phyloP scores from a whole-genome alignment of 768 basidiomycete genomes.

The Suillus subluteus region DNA sequence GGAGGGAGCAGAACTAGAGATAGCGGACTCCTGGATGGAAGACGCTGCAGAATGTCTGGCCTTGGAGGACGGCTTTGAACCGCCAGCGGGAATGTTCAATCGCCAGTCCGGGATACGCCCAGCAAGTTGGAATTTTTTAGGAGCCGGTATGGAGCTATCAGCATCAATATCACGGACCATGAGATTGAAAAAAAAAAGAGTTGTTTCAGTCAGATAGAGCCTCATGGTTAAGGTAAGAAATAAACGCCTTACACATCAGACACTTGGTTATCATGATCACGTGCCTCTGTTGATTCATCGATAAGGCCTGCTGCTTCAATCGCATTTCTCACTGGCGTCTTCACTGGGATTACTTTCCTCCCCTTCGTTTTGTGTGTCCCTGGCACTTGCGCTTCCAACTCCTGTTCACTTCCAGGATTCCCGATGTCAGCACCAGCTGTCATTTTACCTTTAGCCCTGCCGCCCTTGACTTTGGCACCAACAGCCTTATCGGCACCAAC shows the following conservation, averaged over 20 bases:
- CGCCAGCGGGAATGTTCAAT: too few species aligned
- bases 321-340: neutral
- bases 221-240: neutral
- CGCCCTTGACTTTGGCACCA: neutral
- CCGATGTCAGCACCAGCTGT: too few species aligned
- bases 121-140: too few species aligned
- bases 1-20: too few species aligned
- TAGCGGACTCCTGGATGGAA: too few species aligned
- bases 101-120: too few species aligned
- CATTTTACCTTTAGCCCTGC: neutral
- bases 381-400: neutral
- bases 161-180: neutral
- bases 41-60: too few species aligned
- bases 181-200: neutral
- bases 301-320: neutral
- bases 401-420: too few species aligned
- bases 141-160: too few species aligned
- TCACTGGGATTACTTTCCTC: too few species aligned
- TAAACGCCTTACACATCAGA: neutral
- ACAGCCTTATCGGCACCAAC: neutral
- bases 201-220: neutral
- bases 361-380: too few species aligned
- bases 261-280: neutral
- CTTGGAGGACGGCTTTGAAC: too few species aligned
- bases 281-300: neutral